Conservation (phyloP, 2,329 filamentous ascomycete species). For the Aspergillus ustus region DNA sequence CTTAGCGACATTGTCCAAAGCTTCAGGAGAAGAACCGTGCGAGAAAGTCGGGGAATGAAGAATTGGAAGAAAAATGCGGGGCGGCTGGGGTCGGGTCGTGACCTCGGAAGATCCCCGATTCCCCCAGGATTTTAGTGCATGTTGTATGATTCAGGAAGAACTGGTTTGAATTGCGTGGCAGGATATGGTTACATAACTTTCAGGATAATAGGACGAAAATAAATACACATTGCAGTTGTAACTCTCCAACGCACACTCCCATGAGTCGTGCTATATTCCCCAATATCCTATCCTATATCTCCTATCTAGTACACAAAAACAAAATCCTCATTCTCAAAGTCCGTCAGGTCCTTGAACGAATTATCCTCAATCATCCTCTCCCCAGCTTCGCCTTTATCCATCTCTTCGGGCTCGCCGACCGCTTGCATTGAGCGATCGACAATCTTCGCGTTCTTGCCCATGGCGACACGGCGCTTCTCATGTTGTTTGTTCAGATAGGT, state of each 20-base stretch:
- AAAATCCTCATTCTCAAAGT: constrained; percentile 67
- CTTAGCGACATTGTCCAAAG: too few species aligned
- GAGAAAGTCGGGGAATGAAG: background rate
- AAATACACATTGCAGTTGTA: too few species aligned
- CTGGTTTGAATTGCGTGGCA: background rate
- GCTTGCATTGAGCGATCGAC: constrained; percentile 65
- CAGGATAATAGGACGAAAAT: too few species aligned
- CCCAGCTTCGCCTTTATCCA: constrained; percentile 35
- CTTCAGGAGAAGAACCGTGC: too few species aligned
- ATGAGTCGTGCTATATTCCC: background rate
- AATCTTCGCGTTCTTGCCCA: constrained; percentile 64
- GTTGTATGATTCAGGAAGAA: background rate
- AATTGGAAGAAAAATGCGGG: background rate
- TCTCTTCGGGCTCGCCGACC: constrained; percentile 23
- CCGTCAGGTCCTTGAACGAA: constrained; percentile 63
- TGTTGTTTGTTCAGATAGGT: constrained; percentile 60
- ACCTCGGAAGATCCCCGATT: background rate
- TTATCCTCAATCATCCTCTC: constrained; percentile 48
- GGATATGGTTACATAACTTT: too few species aligned
- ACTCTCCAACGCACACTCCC: background rate
- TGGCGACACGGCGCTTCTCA: constrained; percentile 55
- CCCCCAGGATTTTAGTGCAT: background rate
- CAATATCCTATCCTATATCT: background rate
- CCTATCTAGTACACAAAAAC: constrained; percentile 58
- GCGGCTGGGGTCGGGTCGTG: background rate